Evolutionary conservation across 2,329 filamentous ascomycete species (phyloP).

Genomic region (Colletotrichum navitas): DNA sequence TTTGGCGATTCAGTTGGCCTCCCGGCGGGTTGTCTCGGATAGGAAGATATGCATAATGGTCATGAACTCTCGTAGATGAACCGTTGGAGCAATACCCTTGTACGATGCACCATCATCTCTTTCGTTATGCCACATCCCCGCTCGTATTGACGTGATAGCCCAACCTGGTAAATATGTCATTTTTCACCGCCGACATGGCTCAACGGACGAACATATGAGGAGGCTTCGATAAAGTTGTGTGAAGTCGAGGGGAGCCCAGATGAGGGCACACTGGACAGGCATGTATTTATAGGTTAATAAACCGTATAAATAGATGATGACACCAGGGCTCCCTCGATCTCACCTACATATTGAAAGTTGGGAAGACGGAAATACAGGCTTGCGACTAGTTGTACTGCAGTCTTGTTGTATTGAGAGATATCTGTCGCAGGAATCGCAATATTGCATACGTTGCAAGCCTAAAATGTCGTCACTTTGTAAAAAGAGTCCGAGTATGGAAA

Average conservation of each 20-base stretch:
- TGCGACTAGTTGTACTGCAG: not conserved
- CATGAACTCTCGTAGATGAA: conserved; percentile 18
- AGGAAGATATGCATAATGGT: conserved; percentile 18
- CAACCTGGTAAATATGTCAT: conserved; percentile 11
- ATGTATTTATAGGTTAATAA: too few species aligned
- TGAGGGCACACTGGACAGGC: too few species aligned
- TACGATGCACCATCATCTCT: not conserved
- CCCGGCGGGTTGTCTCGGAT: not conserved
- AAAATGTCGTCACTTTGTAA: not conserved
- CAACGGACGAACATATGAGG: conserved; percentile 28
- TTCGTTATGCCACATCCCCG: conserved; percentile 14
- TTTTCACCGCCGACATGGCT: not conserved
- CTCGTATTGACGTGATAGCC: not conserved
- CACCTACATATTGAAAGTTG: not conserved
- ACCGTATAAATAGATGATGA: too few species aligned
- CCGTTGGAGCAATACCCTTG: conserved; percentile 9
- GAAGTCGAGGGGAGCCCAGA: not conserved
- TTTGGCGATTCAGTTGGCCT: not conserved
- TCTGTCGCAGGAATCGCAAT: not conserved
- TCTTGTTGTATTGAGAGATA: not conserved
- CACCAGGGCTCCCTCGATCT: not conserved
- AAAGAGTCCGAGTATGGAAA: not conserved
- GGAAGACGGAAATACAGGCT: not conserved
- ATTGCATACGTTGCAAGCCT: not conserved
- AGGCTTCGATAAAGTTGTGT: not conserved